Evolutionary conservation across 345 rosid species (phyloP).

Genomic region (Salix caprea): DNA sequence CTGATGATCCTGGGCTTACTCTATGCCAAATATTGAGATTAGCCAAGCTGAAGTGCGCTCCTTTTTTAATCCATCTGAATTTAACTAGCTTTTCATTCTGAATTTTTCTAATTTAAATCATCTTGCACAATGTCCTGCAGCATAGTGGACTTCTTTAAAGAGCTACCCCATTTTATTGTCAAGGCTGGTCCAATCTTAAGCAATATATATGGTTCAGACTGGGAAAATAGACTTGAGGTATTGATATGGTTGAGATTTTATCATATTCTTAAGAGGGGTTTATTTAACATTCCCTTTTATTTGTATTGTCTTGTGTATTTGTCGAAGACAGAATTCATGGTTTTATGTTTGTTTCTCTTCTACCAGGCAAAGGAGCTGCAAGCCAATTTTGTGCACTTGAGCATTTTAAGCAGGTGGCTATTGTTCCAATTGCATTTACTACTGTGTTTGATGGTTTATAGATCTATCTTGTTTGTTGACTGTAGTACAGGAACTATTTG

Average conservation of each 20-base stretch:
- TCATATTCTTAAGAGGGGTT: neutral
- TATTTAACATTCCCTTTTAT: neutral
- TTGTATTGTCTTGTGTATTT: neutral
- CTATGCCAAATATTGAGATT: conserved; percentile 70
- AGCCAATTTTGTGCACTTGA: conserved; percentile 78
- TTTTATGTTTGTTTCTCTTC: conserved; percentile 13
- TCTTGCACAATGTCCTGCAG: conserved; percentile 35
- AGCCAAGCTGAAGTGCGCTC: conserved; percentile 64
- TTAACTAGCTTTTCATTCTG: neutral
- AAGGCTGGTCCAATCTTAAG: conserved; percentile 72
- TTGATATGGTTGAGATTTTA: neutral
- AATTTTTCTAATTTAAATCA: neutral
- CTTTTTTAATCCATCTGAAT: conserved; percentile 2
- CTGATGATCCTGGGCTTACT: conserved; percentile 45
- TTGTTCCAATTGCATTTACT: neutral
- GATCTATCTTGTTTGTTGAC: neutral
- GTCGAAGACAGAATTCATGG: conserved; percentile 6
- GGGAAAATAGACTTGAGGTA: conserved; percentile 95
- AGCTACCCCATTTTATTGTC: conserved; percentile 80
- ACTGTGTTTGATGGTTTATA: neutral
- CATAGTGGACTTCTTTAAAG: conserved; percentile 77
- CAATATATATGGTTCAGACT: conserved; percentile 63
- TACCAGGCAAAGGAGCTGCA: conserved; percentile 80
- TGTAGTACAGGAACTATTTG: too few species aligned
- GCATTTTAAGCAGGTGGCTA: conserved; percentile 74